These are phyloP conservation scores for Athelia sp. DNA, from an alignment of 1,284 basidiomycete genomes.

Conservation along the genomic window DNA sequence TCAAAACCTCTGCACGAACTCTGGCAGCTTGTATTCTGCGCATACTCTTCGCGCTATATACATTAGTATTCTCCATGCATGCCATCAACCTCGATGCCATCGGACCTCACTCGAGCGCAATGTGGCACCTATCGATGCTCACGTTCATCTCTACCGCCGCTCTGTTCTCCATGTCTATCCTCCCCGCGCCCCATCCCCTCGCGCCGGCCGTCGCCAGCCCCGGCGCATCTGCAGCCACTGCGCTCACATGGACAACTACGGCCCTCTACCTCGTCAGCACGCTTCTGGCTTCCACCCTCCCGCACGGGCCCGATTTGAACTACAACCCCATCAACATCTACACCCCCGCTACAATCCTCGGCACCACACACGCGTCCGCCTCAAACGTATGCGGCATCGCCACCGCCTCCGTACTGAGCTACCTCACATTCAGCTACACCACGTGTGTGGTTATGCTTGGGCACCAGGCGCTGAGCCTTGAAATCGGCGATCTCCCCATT, in stretches of 20 bases:
- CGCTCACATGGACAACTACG: slow-evolving; percentile 21
- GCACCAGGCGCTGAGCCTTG: slow-evolving; percentile 58
- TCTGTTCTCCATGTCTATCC: slow-evolving; percentile 44
- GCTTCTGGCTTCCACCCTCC: slow-evolving; percentile 51
- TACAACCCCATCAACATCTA: slow-evolving; percentile 72
- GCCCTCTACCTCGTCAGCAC: slow-evolving; percentile 43
- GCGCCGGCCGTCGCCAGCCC: slow-evolving; percentile 10
- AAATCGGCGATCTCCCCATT: slow-evolving; percentile 81
- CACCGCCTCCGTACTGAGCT: slow-evolving; percentile 53
- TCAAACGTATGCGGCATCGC: slow-evolving; percentile 62
- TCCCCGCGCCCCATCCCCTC: slow-evolving; percentile 39
- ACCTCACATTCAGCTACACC: slow-evolving; percentile 76
- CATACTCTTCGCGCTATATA: slow-evolving; percentile 55
- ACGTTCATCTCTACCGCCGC: slow-evolving; percentile 50
- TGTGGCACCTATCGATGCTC: slow-evolving; percentile 62
- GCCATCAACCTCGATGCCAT: slow-evolving; percentile 50
- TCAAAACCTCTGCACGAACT: slow-evolving; percentile 41
- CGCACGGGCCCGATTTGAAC: slow-evolving; percentile 69
- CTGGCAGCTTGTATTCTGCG: slow-evolving; percentile 47
- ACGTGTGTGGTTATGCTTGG: slow-evolving; percentile 82
- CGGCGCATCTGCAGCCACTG: too few relatives aligned
- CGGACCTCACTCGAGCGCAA: slow-evolving; percentile 51
- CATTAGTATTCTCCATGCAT: slow-evolving; percentile 45
- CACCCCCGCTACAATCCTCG: slow-evolving; percentile 52
- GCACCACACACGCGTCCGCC: slow-evolving; percentile 41